Base-by-base conservation (phyloP, 2,329 filamentous ascomycete species). In the Microsporum audouinii region DNA sequence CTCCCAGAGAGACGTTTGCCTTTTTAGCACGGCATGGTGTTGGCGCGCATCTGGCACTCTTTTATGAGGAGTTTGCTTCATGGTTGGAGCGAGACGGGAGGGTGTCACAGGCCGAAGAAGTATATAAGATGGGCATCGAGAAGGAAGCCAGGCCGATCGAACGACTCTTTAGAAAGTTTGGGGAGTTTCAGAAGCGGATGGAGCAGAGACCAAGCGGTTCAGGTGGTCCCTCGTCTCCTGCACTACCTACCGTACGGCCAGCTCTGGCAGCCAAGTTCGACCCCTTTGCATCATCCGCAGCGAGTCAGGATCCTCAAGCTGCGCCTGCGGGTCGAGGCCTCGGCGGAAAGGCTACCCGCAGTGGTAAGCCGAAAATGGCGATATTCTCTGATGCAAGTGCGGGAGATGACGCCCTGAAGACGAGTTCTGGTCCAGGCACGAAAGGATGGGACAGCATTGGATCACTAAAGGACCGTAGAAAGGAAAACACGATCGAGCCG, bases 31-130 rank as follows among this genome's bases (percentile, higher is more conserved):
- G 91, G 58, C 91, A 99, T 71, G 82, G 81, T 64, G 89, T 99
- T 63, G 94, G 92, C 63, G 91, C 96, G 69, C 79, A 81, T 0
- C 81, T 99, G 2, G 94, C 94, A 1, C 78, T 97, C 2, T 99
- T 91, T 73, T 99, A 99, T 74, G 94, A 99, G 72, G 94, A 97
- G 70, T 99, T 95, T 71, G 91, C 94, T 0, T 88, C 85, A 1
- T 97, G 91, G 89, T 79, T 99, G 5, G 94, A 99, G 76, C 80
- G 84, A 39, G 88, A 86, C 5, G 88, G 85, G 12, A 81, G 92
- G 65, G 96, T 90, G 88, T 82, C 80, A 27, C 94, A 99, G 73
- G 92, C 94, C 0, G 91, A 96, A 68, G 94, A 99, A 73, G 88
- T 99, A 0, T 97, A 95, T 72, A 86, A 87, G 67, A 79, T 96